Evolutionary conservation across 179 eudicot species (phyloP).

Genomic region (Actinidia polygama): DNA sequence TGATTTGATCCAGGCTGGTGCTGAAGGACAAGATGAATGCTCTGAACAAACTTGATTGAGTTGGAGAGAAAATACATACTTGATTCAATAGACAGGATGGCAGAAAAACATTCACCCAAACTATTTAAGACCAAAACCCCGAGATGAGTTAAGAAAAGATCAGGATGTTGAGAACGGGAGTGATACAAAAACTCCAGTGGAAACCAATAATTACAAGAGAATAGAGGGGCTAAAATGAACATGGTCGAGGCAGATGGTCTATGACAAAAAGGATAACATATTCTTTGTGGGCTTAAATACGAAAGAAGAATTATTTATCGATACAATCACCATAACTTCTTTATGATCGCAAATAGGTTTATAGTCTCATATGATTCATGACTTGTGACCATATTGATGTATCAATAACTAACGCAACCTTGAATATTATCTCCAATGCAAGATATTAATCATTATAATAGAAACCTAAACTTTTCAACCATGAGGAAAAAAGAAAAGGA

Average conservation of each 20-base stretch:
- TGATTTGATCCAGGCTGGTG: too few relatives aligned
- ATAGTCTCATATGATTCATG: neutral
- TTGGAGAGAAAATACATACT: neutral
- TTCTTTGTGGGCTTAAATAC: neutral
- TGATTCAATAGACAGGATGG: neutral
- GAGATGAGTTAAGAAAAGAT: neutral
- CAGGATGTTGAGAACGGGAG: neutral
- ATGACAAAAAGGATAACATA: neutral
- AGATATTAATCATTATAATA: neutral
- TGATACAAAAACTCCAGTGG: neutral
- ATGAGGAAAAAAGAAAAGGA: conserved; percentile 7
- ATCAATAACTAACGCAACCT: neutral
- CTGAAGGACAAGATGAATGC: too few relatives aligned
- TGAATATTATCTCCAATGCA: neutral
- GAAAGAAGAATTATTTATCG: neutral
- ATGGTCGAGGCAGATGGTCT: neutral
- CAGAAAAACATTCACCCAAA: too few relatives aligned
- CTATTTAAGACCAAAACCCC: neutral
- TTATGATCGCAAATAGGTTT: neutral
- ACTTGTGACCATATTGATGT: neutral
- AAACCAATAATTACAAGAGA: too few relatives aligned
- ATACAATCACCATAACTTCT: neutral
- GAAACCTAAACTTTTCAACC: neutral
- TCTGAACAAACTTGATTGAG: neutral
- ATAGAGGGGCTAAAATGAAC: neutral